Percentiles rank a stretch among this genome's conserved stretches.
phyloP scores from a whole-genome alignment of 177 flowering plant genomes.

The Vitis hybrid region DNA sequence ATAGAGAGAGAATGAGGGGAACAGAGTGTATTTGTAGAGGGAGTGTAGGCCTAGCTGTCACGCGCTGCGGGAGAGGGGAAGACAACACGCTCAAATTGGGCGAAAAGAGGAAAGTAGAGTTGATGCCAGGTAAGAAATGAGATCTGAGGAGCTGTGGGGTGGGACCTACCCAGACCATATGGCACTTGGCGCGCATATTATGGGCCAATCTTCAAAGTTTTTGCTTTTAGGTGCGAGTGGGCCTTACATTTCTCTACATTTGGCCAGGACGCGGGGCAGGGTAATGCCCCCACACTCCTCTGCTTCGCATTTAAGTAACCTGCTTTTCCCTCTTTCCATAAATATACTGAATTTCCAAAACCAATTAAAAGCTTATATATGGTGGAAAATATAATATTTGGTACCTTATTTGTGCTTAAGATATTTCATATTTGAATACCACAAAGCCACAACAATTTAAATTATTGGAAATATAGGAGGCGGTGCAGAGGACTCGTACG shows the following conservation, averaged over 20 bases:
- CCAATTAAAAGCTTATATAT: no score
- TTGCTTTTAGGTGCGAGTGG: neutral
- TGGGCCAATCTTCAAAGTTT: neutral
- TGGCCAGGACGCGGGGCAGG: constrained; percentile 1
- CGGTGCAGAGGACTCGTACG: no score
- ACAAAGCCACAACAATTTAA: no score
- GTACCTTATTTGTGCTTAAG: no score
- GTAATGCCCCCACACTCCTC: constrained; percentile 1
- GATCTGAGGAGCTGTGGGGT: neutral
- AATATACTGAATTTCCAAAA: no score
- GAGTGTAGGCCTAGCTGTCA: neutral
- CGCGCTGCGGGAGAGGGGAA: neutral
- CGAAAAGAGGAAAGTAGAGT: constrained; percentile 1
- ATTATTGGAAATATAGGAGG: no score
- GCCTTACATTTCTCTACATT: neutral
- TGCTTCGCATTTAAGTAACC: constrained; percentile 7
- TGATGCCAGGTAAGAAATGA: constrained; percentile 14
- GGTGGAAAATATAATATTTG: no score
- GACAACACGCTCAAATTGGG: neutral
- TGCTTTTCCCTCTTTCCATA: no score
- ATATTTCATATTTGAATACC: no score
- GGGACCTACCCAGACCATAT: neutral
- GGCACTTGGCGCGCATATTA: constrained; percentile 20
- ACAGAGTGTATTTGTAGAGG: constrained; percentile 10
- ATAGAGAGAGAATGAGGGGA: neutral